Conservation (phyloP, 2,329 filamentous ascomycete genomes). For the Apiospora saccharicola region DNA sequence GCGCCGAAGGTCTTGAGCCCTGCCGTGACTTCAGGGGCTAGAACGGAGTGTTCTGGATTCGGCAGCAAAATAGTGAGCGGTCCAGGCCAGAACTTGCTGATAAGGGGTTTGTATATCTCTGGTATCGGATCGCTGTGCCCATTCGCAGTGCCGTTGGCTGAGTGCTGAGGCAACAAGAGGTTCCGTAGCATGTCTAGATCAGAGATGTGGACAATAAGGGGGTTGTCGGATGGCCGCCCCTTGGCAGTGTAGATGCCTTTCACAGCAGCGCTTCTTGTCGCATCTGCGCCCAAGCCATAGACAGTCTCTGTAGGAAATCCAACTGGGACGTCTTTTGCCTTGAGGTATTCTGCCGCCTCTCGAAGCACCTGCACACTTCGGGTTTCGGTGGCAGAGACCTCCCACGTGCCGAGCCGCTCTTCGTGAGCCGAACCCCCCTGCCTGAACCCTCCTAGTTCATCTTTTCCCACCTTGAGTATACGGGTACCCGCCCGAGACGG, state of each 20-base stretch:
- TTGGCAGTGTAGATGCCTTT: slow-evolving; percentile 93
- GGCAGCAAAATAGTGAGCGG: slow-evolving; percentile 90
- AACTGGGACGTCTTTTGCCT: slow-evolving; percentile 75
- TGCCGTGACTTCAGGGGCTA: slow-evolving; percentile 93
- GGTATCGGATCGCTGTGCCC: slow-evolving; percentile 62
- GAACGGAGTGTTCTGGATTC: slow-evolving; percentile 70
- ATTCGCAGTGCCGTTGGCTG: slow-evolving; percentile 36
- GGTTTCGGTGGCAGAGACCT: slow-evolving; percentile 35
- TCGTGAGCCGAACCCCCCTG: slow-evolving; percentile 31
- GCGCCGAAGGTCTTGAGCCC: slow-evolving; percentile 85
- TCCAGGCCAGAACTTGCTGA: slow-evolving; percentile 90
- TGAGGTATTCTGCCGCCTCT: slow-evolving; percentile 72
- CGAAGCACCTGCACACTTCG: slow-evolving; percentile 52
- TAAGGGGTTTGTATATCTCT: slow-evolving; percentile 77
- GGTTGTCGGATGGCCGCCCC: slow-evolving; percentile 90
- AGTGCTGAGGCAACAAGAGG: slow-evolving; percentile 55
- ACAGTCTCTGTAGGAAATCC: slow-evolving; percentile 98
- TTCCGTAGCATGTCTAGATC: slow-evolving; percentile 78
- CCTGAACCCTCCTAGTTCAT: slow-evolving; percentile 37
- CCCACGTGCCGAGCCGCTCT: slow-evolving; percentile 39
- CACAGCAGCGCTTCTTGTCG: slow-evolving; percentile 83
- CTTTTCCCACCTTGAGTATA: slow-evolving; percentile 35
- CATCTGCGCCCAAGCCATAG: slow-evolving; percentile 95
- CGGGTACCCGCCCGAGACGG: slow-evolving; percentile 34
- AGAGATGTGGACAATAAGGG: slow-evolving; percentile 90